Base-by-base conservation (phyloP, 768 basidiomycete genomes). In the Fomitopsis pulvina region DNA sequence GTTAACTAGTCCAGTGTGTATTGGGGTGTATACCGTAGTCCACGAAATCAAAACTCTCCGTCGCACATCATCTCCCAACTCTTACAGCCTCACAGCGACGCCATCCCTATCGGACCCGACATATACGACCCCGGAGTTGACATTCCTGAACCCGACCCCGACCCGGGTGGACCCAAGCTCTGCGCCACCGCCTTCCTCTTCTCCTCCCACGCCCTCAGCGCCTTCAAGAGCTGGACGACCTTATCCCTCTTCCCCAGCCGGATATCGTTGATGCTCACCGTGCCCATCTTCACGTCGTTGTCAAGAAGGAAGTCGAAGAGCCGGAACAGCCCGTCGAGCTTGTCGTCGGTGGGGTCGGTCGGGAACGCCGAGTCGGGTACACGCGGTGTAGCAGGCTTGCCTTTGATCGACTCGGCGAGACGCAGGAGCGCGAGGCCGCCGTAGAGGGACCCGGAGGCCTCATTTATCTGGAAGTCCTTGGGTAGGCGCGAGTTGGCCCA, bases 401-500 rank as follows among this genome's bases (percentile, higher is more conserved):
- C 81, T 62, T 81, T 83, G 68, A 89, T 80, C 21, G 80, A 77
- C 66, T 96, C 93, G 1, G 93, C 85, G 12, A 97, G 72, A 4
- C 94, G 85, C 49, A 92, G 80, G 20, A 97, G 77, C 10, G 82
- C 77, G 28, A 94, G 76, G 3, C 94, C 95, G 4, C 70, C 78
- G 68, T 72, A 84, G 21, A 78, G 67, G 39, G 75, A 65, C 43
- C 53, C 65, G 1, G 61, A 54, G 0, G 56, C 52, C 53, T 84
- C 77, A 3, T 57, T 69, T 56, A 89, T 77, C 56, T 80, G 82
- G 8, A 82, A 69, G 2, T 73, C 64, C 7, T 71, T 57, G 1
- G 94, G 90, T 1, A 99, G 74, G 59, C 87, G 83, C 3, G 76
- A 71, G 67, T 99, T 99, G 21, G 91, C 87, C 94, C 94, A 98